Conservation (phyloP, 2,329 filamentous ascomycete genomes). For the Calonectria henricotiae region DNA sequence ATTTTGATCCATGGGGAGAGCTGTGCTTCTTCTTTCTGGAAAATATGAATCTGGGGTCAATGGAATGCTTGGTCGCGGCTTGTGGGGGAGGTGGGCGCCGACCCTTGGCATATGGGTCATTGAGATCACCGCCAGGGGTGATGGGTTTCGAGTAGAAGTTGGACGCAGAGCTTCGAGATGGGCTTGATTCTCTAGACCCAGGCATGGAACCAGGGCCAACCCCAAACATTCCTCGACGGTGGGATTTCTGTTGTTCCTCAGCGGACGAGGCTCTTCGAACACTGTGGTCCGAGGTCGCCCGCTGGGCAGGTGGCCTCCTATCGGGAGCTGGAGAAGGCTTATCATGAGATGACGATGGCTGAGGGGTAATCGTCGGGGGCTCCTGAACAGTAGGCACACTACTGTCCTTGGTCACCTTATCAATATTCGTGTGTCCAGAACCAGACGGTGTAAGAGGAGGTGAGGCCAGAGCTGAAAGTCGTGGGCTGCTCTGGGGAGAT, state of each 20-base stretch:
- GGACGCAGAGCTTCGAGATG: slow-evolving; percentile 76
- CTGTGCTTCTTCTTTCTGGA: slow-evolving; percentile 80
- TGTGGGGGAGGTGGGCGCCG: slow-evolving; percentile 81
- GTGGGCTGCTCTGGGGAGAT: slow-evolving; percentile 79
- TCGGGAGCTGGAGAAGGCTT: slow-evolving; percentile 63
- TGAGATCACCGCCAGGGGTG: slow-evolving; percentile 83
- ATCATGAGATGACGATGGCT: slow-evolving; percentile 74
- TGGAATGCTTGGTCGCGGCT: slow-evolving; percentile 73
- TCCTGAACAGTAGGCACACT: slow-evolving; percentile 59
- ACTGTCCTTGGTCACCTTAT: slow-evolving; percentile 55
- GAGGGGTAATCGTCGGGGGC: slow-evolving; percentile 75
- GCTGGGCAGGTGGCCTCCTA: slow-evolving; percentile 60
- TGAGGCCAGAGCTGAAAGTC: slow-evolving; percentile 82
- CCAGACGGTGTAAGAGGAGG: slow-evolving; percentile 91
- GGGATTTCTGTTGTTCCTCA: slow-evolving; percentile 60
- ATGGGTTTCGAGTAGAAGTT: slow-evolving; percentile 81
- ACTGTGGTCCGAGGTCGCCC: slow-evolving; percentile 63
- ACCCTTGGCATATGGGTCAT: slow-evolving; percentile 90
- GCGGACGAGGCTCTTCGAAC: slow-evolving; percentile 62
- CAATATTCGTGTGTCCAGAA: slow-evolving; percentile 66
- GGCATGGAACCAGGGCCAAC: slow-evolving; percentile 70
- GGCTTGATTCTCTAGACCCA: slow-evolving; percentile 75
- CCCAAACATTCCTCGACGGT: slow-evolving; percentile 72
- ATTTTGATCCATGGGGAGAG: slow-evolving; percentile 70
- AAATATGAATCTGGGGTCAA: slow-evolving; percentile 91